phyloP scores from a whole-genome alignment of 352 stramenopile species.

The Phytophthora multivora region DNA sequence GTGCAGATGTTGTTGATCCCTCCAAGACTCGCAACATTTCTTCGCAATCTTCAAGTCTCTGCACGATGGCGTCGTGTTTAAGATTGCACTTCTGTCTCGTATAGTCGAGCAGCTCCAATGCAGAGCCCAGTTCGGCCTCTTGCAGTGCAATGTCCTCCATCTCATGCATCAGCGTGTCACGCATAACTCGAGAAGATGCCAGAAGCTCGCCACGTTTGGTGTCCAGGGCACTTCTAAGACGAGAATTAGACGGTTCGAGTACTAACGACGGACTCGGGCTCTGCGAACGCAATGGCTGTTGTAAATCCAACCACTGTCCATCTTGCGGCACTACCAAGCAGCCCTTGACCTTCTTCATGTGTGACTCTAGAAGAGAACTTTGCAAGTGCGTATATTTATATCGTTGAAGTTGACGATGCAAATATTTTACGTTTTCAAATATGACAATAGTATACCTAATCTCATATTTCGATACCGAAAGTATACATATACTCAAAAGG shows the following conservation, averaged over 20 bases:
- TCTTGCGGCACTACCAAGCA: constrained; percentile 56
- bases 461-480: too few relatives aligned
- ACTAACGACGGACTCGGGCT: neutral
- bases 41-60: constrained; percentile 53
- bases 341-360: constrained; percentile 46
- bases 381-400: too few relatives aligned
- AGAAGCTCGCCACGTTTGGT: constrained; percentile 30
- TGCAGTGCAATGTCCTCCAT: constrained; percentile 69
- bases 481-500: too few relatives aligned
- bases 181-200: constrained; percentile 47
- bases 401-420: too few relatives aligned
- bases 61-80: constrained; percentile 59
- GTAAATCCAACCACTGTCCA: constrained; percentile 33
- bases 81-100: constrained; percentile 42
- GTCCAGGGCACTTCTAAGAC: constrained; percentile 4
- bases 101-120: constrained; percentile 67
- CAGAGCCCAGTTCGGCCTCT: constrained; percentile 61
- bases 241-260: too few relatives aligned
- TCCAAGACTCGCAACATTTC: constrained; percentile 38
- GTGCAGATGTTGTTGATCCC: neutral
- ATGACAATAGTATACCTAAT: too few relatives aligned
- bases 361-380: too few relatives aligned
- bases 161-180: constrained; percentile 62
- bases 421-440: too few relatives aligned
- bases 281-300: constrained; percentile 31